phyloP scores from a whole-genome alignment of 768 basidiomycete species.

The Podaxis sp. region DNA sequence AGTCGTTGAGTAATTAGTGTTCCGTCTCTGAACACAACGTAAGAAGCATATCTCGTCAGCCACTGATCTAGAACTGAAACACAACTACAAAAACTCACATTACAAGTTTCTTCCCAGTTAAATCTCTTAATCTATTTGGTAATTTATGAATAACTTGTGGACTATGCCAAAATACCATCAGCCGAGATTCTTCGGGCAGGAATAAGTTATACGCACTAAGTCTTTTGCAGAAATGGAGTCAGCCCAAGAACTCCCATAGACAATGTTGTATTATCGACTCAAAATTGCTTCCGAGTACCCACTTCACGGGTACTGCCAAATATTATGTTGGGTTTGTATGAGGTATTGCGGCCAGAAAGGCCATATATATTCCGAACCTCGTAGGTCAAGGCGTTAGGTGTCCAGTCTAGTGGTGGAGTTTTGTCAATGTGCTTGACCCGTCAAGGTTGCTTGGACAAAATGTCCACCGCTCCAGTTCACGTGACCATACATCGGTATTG shows the following conservation, averaged over 20 bases:
- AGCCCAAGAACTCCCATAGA: constrained; percentile 74
- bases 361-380: constrained; percentile 10
- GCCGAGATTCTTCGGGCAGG: neutral
- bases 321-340: neutral
- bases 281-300: neutral
- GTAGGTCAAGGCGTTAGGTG: constrained; percentile 5
- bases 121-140: constrained; percentile 58
- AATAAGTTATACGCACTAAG: constrained; percentile 43
- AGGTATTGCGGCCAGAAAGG: neutral
- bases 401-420: neutral
- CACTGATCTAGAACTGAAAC: neutral
- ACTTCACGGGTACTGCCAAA: neutral
- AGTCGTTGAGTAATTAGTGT: constrained; percentile 84
- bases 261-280: constrained; percentile 5
- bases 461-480: neutral
- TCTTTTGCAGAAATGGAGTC: constrained; percentile 66
- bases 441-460: no score
- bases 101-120: constrained; percentile 69
- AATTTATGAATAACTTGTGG: constrained; percentile 64
- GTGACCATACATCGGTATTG: neutral
- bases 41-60: neutral
- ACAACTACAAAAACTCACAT: constrained; percentile 47
- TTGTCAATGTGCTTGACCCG: no score
- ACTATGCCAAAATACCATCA: constrained; percentile 31
- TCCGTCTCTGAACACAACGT: constrained; percentile 58